Base-by-base conservation (phyloP, 805 yeast genomes). In the Brettanomyces anomalus region DNA sequence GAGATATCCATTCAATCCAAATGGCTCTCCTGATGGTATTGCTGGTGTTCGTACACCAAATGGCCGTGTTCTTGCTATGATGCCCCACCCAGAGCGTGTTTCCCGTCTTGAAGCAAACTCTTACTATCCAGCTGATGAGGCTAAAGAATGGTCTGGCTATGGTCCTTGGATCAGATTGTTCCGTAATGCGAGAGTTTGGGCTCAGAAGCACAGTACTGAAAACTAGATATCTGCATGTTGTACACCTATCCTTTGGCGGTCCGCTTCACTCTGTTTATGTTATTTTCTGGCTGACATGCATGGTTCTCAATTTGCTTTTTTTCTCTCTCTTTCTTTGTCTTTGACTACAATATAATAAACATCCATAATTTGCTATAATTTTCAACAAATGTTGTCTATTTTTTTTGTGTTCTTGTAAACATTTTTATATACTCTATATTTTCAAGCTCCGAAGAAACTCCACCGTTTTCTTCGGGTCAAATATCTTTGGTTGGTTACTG, bases 41-140 rank as follows among this genome's bases (percentile, higher is more conserved):
- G 84, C 96, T 33, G 98, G 97, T 71, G 77, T 93, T 44, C 72
- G 82, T 49, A 79, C 89, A 42, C 86, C 87, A 42, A 87, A 85
- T 58, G 97, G 97, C 50, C 81, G 98, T 63, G 97, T 93, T 3
- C 70, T 93, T 55, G 97, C 97, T 4, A 78, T 93, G 88, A 93
- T 93, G 98, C 98, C 98, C 38, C 98, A 93, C 63, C 98, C 98
- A 19, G 98, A 93, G 67, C 85, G 98, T 68, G 93, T 85, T 41
- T 73, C 81, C 44, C 76, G 96, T 67, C 70, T 81, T 58, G 96
- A 85, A 64, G 71, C 94, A 43, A 90, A 90, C 68, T 87, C 97
- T 4, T 90, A 86, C 79, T 85, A 86, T 59, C 96, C 97, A 40
- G 52, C 50, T 18, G 70, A 69, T 40, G 78, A 74, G 41, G 72